A percentile compares a stretch with the other conserved stretches of the same genome.
phyloP scores from a whole-genome alignment of 2,329 filamentous ascomycete genomes.

The Aureobasidium sp. region DNA sequence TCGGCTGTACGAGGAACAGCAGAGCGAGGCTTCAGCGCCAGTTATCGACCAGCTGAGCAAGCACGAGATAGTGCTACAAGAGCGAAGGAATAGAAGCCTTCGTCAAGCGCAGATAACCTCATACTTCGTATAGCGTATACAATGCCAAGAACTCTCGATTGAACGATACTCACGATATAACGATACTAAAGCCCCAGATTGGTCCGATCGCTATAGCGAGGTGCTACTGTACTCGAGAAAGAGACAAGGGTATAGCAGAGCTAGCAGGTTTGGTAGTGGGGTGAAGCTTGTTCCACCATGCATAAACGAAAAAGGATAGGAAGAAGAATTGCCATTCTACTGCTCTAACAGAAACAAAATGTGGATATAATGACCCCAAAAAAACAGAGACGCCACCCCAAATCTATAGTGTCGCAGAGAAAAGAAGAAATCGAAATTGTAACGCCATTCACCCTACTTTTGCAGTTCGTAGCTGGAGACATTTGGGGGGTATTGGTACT shows the following conservation, averaged over 20 bases:
- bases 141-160: too few species aligned
- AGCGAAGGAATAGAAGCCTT: too few species aligned
- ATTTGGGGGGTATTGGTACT: background rate
- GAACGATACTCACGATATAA: too few species aligned
- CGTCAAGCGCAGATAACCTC: too few species aligned
- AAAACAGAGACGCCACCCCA: background rate
- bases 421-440: background rate
- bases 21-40: too few species aligned
- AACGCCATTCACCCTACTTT: conserved; percentile 10
- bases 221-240: too few species aligned
- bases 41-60: too few species aligned
- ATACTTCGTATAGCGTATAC: too few species aligned
- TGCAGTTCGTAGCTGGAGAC: conserved; percentile 1
- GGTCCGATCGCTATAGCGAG: too few species aligned
- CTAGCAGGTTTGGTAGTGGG: background rate
- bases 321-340: background rate
- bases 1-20: too few species aligned
- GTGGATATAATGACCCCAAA: conserved; percentile 4
- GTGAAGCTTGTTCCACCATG: background rate
- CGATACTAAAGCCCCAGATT: too few species aligned
- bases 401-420: conserved; percentile 6
- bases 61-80: too few species aligned
- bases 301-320: background rate
- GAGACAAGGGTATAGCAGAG: background rate
- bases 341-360: background rate